Conservation (phyloP, 352 stramenopile species). For the Globisporangium ultimum region DNA sequence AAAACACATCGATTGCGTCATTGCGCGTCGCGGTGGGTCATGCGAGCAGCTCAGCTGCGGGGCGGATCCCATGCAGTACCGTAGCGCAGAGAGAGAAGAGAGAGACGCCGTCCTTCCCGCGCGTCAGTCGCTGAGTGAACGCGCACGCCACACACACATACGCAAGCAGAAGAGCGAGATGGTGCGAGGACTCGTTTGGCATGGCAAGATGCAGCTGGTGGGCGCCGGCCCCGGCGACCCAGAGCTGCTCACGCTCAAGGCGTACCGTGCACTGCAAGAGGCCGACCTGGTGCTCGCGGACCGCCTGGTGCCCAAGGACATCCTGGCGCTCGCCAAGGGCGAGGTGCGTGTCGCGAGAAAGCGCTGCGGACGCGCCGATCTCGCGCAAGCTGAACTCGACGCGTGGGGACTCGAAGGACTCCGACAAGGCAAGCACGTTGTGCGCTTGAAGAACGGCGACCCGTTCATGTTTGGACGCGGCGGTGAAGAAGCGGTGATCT, state of each 20-base stretch:
- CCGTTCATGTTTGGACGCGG: conserved; percentile 97
- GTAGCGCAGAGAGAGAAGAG: not conserved
- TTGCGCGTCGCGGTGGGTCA: not conserved
- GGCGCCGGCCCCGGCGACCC: conserved; percentile 92
- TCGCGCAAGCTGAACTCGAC: conserved; percentile 93
- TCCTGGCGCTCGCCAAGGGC: conserved; percentile 87
- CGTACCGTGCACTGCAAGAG: conserved; percentile 75
- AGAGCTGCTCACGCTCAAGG: conserved; percentile 94
- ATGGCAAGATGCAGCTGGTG: conserved; percentile 73
- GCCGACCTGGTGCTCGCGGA: conserved; percentile 93
- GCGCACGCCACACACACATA: not conserved
- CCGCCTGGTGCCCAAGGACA: conserved; percentile 89
- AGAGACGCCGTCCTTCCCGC: not conserved
- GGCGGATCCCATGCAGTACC: too few species aligned
- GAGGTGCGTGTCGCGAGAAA: conserved; percentile 93
- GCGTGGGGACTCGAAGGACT: conserved; percentile 90
- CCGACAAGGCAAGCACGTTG: conserved; percentile 86
- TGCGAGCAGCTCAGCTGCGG: not conserved
- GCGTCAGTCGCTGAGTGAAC: not conserved
- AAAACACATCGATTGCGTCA: conserved; percentile 4
- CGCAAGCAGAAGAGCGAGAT: not conserved
- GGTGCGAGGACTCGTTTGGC: not conserved
- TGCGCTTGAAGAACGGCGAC: conserved; percentile 97
- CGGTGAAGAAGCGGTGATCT: conserved; percentile 91
- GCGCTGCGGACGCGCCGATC: conserved; percentile 91